A percentile compares a stretch with the other conserved stretches of the same genome.
These are phyloP conservation scores for Vitis hybrid DNA, from an alignment of 177 flowering plant genomes.

Conservation along the genomic window DNA sequence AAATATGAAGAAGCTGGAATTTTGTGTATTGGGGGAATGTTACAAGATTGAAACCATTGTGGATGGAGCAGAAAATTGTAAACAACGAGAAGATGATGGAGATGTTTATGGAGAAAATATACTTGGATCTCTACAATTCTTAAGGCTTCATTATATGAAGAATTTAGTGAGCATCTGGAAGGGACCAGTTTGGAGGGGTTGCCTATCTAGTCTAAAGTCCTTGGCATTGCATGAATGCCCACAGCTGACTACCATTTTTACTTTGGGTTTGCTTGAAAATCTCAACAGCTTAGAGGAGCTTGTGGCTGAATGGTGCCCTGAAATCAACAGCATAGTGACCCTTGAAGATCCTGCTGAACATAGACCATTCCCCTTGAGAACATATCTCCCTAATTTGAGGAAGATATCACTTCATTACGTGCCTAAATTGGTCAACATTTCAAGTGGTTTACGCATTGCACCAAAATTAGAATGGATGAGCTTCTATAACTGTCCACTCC, in stretches of 20 bases:
- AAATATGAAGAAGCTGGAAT: no score
- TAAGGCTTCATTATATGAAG: no score
- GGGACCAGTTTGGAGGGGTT: no score
- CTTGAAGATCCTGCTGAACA: neutral
- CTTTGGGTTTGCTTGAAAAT: neutral
- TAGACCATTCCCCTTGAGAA: no score
- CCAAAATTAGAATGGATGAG: neutral
- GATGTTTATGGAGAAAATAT: no score
- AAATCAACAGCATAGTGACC: neutral
- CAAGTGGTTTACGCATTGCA: neutral
- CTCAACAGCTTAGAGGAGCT: conserved; percentile 4
- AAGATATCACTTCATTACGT: conserved; percentile 4
- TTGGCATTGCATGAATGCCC: no score
- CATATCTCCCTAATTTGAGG: conserved; percentile 1
- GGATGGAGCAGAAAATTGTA: neutral
- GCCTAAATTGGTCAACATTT: conserved; percentile 4
- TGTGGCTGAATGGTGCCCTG: conserved; percentile 3
- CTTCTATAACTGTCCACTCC: neutral
- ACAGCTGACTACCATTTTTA: no score
- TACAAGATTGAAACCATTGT: no score
- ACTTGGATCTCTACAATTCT: no score
- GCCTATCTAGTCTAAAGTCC: no score
- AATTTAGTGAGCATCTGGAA: no score
- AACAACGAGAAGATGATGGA: neutral
- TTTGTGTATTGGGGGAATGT: no score